phyloP scores from a whole-genome alignment of 2,329 filamentous ascomycete species.

The Sarocladium brachiariae region DNA sequence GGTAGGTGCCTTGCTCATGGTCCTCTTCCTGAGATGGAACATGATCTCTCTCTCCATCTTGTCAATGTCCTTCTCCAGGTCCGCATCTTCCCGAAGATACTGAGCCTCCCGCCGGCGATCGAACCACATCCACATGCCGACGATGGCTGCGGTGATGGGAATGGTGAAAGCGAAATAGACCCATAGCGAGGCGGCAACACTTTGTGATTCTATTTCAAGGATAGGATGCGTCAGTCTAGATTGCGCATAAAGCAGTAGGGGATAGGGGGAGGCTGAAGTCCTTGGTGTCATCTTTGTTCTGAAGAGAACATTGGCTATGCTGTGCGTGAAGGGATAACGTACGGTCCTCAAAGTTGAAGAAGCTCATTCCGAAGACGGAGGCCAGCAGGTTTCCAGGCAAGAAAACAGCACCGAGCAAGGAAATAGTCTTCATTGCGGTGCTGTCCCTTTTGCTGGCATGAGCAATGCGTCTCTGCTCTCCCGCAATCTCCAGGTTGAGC shows the following conservation, averaged over 20 bases:
- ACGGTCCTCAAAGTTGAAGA: conserved; percentile 51
- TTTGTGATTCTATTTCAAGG: conserved; percentile 21
- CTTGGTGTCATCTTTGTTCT: neutral
- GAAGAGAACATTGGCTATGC: neutral
- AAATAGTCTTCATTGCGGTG: conserved; percentile 59
- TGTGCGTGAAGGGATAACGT: neutral
- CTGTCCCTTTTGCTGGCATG: conserved; percentile 55
- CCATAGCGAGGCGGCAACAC: conserved; percentile 49
- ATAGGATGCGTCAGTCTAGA: too few species aligned
- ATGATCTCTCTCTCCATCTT: conserved; percentile 52
- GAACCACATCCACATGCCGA: conserved; percentile 48
- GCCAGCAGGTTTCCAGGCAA: conserved; percentile 56
- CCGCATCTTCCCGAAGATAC: conserved; percentile 41
- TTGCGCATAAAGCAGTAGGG: too few species aligned
- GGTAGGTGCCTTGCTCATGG: conserved; percentile 48
- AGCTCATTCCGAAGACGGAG: conserved; percentile 60
- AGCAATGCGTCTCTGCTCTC: conserved; percentile 51
- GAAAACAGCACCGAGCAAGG: conserved; percentile 56
- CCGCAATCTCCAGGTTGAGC: conserved; percentile 56
- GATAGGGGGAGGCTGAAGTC: too few species aligned
- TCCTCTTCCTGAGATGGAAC: conserved; percentile 47
- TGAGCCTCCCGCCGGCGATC: conserved; percentile 42
- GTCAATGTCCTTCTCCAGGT: conserved; percentile 48
- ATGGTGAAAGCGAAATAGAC: conserved; percentile 57
- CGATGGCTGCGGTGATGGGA: conserved; percentile 48